phyloP scores from a whole-genome alignment of 257 asterid genomes.

The Solanum neorickii region DNA sequence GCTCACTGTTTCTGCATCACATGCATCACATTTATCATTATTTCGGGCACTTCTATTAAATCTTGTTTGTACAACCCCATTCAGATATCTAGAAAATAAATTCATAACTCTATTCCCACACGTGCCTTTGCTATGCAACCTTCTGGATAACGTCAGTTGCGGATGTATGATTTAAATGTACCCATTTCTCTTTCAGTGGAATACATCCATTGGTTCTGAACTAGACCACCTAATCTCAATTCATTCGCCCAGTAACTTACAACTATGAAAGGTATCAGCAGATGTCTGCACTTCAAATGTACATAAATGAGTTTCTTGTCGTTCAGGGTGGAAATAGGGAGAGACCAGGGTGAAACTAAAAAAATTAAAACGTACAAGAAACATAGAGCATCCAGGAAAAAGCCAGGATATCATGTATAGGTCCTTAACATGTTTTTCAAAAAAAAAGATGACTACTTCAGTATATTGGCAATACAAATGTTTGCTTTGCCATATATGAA shows the following conservation, averaged over 20 bases:
- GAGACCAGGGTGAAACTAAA: not conserved
- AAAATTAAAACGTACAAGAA: not conserved
- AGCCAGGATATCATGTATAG: not conserved
- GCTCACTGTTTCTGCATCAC: no score
- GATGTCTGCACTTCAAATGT: not conserved
- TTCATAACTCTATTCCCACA: no score
- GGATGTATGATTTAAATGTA: no score
- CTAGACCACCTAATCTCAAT: no score
- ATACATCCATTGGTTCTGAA: no score
- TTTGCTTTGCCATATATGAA: not conserved
- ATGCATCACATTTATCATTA: no score
- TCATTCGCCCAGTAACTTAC: not conserved
- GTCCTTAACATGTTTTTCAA: not conserved
- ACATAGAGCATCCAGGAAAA: not conserved
- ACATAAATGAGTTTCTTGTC: not conserved
- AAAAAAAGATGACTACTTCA: not conserved
- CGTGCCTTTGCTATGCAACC: no score
- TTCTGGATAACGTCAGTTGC: no score
- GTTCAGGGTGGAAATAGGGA: not conserved
- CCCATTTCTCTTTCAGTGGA: no score
- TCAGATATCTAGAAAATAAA: no score
- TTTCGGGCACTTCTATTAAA: no score
- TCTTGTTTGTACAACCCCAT: no score
- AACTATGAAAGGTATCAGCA: not conserved
- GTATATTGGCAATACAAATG: not conserved